phyloP scores from a whole-genome alignment of 2,329 filamentous ascomycete species.

The Fusarium sp. region DNA sequence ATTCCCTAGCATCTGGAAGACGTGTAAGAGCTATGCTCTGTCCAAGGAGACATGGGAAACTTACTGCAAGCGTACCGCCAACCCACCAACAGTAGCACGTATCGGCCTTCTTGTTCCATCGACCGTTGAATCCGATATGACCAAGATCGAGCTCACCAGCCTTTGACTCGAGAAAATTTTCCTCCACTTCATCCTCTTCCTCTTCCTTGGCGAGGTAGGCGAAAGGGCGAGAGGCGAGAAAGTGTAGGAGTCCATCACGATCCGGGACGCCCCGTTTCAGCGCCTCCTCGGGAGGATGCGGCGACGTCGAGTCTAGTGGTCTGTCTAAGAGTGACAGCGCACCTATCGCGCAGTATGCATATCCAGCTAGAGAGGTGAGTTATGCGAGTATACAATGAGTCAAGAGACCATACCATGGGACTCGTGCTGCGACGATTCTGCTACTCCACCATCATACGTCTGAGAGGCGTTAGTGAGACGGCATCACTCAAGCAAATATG shows the following conservation, averaged over 20 bases:
- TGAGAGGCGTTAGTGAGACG: constrained; percentile 47
- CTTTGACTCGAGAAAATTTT: constrained; percentile 49
- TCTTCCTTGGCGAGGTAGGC: constrained; percentile 61
- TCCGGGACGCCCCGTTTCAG: constrained; percentile 50
- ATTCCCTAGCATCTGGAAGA: constrained; percentile 65
- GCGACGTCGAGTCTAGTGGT: constrained; percentile 52
- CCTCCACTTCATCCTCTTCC: constrained; percentile 57
- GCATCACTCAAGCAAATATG: not conserved
- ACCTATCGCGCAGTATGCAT: constrained; percentile 87
- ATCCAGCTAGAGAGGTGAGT: constrained; percentile 70
- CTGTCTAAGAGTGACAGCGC: constrained; percentile 80
- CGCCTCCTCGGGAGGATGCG: constrained; percentile 33
- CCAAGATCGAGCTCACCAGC: constrained; percentile 49
- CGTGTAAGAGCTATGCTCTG: not conserved
- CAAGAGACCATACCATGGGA: constrained; percentile 72
- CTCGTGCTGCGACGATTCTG: constrained; percentile 81
- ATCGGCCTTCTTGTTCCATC: constrained; percentile 90
- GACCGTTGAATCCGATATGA: constrained; percentile 85
- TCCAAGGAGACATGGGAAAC: not conserved
- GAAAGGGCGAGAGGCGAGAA: constrained; percentile 73
- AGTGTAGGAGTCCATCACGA: constrained; percentile 53
- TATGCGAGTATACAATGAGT: not conserved
- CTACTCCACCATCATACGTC: constrained; percentile 87
- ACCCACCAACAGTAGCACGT: constrained; percentile 99
- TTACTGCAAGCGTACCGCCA: constrained; percentile 66